Evolutionary conservation across 2,329 filamentous ascomycete species (phyloP).

Genomic region (Trichophyton benhamiae): DNA sequence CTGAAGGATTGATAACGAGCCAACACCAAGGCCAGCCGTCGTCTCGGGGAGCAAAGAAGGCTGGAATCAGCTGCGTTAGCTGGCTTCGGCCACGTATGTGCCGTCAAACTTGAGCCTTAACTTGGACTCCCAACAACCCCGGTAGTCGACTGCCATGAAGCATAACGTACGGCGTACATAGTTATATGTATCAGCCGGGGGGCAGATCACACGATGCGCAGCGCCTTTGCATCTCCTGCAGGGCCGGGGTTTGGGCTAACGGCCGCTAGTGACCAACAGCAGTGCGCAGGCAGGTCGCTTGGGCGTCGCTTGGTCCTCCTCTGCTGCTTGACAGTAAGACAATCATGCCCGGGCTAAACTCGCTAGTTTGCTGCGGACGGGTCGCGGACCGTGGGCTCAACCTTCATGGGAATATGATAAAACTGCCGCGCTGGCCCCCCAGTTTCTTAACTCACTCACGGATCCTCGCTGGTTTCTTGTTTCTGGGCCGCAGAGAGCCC

Average conservation of each 20-base stretch:
- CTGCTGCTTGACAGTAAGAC: too few species aligned
- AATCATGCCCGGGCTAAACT: neutral
- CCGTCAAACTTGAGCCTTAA: neutral
- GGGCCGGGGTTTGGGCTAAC: neutral
- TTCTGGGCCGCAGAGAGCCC: neutral
- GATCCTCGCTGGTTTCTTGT: neutral
- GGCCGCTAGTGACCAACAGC: neutral
- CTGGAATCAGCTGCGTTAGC: neutral
- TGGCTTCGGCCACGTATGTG: neutral
- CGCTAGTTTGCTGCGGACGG: neutral
- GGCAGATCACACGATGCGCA: neutral
- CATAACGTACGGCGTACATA: neutral
- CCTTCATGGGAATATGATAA: neutral
- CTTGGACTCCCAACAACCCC: neutral
- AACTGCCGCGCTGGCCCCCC: neutral
- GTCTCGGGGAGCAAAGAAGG: neutral
- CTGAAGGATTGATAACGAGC: too few species aligned
- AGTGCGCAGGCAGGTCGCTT: neutral
- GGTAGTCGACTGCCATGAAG: neutral
- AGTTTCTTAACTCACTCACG: neutral
- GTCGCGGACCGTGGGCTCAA: neutral
- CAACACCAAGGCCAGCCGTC: neutral
- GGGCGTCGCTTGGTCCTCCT: neutral
- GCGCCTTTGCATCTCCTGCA: neutral
- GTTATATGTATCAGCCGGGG: neutral